phyloP scores from a whole-genome alignment of 805 yeast genomes.

The Teunomyces tritomae region DNA sequence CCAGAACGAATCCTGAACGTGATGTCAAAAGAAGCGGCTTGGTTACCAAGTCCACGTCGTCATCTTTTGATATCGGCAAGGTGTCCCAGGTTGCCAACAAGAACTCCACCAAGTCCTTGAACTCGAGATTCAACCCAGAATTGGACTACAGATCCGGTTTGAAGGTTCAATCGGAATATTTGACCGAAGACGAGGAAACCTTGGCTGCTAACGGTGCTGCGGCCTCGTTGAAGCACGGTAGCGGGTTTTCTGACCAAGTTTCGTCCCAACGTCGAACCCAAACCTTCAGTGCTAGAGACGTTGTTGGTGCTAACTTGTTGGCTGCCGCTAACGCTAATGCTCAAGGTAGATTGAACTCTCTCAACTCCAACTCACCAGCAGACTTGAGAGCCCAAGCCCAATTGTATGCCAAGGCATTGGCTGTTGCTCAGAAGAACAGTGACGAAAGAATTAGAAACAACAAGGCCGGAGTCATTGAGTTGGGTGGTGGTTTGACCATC shows the following conservation, averaged over 20 bases:
- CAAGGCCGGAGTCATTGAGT: slow-evolving; percentile 56
- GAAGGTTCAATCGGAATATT: slow-evolving; percentile 23
- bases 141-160: slow-evolving; percentile 42
- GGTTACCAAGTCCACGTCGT: slow-evolving; percentile 20
- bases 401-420: slow-evolving; percentile 69
- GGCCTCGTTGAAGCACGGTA: slow-evolving; percentile 47
- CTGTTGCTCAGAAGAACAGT: slow-evolving; percentile 68
- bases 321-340: slow-evolving; percentile 51
- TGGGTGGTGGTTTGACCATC: slow-evolving; percentile 88
- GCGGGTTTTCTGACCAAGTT: slow-evolving; percentile 22
- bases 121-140: slow-evolving; percentile 41
- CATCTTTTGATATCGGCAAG: slow-evolving; percentile 32
- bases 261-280: slow-evolving; percentile 28
- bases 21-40: slow-evolving; percentile 35
- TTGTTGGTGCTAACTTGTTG: slow-evolving; percentile 46
- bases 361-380: slow-evolving; percentile 23
- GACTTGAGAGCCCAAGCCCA: slow-evolving; percentile 47
- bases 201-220: slow-evolving; percentile 58
- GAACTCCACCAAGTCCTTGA: slow-evolving; percentile 39
- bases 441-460: slow-evolving; percentile 51
- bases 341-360: slow-evolving; percentile 33
- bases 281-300: slow-evolving; percentile 39
- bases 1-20: slow-evolving; percentile 44
- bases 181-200: slow-evolving; percentile 39
- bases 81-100: slow-evolving; percentile 34